A percentile compares a stretch with the other conserved stretches of the same genome.
These are phyloP conservation scores for Aspergillus sp. DNA, from an alignment of 2,329 filamentous ascomycete species.

Conservation along the genomic window DNA sequence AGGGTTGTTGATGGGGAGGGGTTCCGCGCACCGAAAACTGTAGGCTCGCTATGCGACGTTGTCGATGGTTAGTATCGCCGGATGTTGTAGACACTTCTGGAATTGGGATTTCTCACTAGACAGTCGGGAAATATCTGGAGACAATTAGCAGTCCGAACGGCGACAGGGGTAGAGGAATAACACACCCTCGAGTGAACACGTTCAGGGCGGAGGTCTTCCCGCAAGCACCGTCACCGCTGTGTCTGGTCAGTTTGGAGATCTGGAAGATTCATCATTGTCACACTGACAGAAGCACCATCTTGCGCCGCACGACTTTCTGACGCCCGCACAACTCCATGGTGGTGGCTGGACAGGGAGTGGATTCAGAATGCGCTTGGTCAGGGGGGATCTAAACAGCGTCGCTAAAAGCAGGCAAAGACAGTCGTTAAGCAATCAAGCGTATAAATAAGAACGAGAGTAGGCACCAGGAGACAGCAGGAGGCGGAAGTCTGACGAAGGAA, in stretches of 20 bases:
- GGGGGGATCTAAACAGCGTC: constrained; percentile 21
- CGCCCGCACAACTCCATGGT: constrained; percentile 63
- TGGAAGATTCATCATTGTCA: not conserved
- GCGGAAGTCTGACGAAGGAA: constrained; percentile 5
- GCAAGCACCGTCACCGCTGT: constrained; percentile 88
- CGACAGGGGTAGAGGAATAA: constrained; percentile 4
- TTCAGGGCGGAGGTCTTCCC: constrained; percentile 97
- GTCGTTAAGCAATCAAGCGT: not conserved
- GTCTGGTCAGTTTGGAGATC: constrained; percentile 18
- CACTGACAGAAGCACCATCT: constrained; percentile 82
- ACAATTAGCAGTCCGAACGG: constrained; percentile 16
- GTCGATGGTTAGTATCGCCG: constrained; percentile 19
- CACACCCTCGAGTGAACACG: constrained; percentile 95
- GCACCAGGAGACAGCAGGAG: not conserved
- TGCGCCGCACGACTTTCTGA: constrained; percentile 85
- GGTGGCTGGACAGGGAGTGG: constrained; percentile 8
- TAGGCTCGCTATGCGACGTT: constrained; percentile 66
- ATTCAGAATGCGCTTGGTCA: constrained; percentile 7
- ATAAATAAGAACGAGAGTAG: not conserved
- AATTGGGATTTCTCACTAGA: constrained; percentile 63
- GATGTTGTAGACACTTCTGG: not conserved
- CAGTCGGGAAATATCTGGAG: constrained; percentile 86
- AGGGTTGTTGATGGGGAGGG: constrained; percentile 9
- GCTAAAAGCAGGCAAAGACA: not conserved
- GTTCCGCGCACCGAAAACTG: constrained; percentile 67